A percentile compares a stretch with the other conserved stretches of the same genome.
These are phyloP conservation scores for Coriolopsis trogii DNA, from an alignment of 1,284 basidiomycete genomes.

Conservation along the genomic window DNA sequence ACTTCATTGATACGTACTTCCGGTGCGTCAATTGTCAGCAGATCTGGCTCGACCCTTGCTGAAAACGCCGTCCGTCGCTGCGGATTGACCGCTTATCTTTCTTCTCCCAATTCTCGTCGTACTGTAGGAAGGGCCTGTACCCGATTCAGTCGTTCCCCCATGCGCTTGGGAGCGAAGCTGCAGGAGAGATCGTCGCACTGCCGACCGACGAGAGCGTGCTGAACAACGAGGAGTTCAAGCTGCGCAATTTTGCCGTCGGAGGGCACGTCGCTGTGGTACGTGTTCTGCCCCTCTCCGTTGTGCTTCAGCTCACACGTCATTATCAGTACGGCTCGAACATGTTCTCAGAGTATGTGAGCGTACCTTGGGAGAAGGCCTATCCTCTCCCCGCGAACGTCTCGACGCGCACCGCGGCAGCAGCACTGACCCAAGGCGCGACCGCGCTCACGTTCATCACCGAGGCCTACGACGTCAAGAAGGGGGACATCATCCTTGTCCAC, in stretches of 20 bases:
- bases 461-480: slow-evolving; percentile 81
- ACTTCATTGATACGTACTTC: slow-evolving; percentile 87
- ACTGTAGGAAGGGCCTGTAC: slow-evolving; percentile 61
- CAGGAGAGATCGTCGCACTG: slow-evolving; percentile 76
- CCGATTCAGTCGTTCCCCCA: slow-evolving; percentile 65
- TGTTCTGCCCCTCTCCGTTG: slow-evolving; percentile 7
- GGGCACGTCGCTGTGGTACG: slow-evolving; percentile 66
- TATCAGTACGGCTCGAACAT: slow-evolving; percentile 46
- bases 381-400: slow-evolving; percentile 62
- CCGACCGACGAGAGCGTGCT: slow-evolving; percentile 63
- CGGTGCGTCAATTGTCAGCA: slow-evolving; percentile 39
- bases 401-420: slow-evolving; percentile 67
- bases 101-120: not conserved
- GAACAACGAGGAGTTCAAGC: slow-evolving; percentile 60
- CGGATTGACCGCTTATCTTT: not conserved
- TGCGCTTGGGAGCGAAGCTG: slow-evolving; percentile 77
- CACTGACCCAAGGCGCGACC: slow-evolving; percentile 63
- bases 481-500: slow-evolving; percentile 79
- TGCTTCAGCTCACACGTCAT: not conserved
- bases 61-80: not conserved
- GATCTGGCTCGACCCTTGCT: not conserved
- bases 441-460: slow-evolving; percentile 82
- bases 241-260: slow-evolving; percentile 60
- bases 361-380: slow-evolving; percentile 45
- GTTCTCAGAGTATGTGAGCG: slow-evolving; percentile 31